Percentiles rank a stretch among this genome's conserved stretches.
Evolutionary conservation across 225 moss, liverwort and hornwort species (phyloP).

Genomic region (Straminergon stramineum): DNA sequence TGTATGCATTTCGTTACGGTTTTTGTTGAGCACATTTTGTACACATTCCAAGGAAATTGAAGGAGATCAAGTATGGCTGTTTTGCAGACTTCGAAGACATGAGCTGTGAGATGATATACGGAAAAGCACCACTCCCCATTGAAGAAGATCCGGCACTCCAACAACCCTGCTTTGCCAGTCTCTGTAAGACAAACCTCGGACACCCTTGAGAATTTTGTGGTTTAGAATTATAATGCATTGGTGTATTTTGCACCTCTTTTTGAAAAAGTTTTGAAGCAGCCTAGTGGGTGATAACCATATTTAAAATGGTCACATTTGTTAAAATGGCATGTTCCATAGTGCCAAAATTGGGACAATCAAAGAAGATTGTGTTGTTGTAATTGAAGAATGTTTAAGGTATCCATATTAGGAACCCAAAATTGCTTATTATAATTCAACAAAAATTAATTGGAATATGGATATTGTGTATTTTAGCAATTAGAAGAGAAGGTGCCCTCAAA

Average conservation of each 20-base stretch:
- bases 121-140: slow-evolving; percentile 41
- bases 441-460: background rate
- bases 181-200: slow-evolving; percentile 37
- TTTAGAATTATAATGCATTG: background rate
- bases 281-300: background rate
- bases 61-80: background rate
- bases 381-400: background rate
- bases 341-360: background rate
- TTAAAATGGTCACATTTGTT: background rate
- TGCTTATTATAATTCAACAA: background rate
- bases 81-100: slow-evolving; percentile 83
- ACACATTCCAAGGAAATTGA: background rate
- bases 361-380: background rate
- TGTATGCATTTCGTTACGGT: no score
- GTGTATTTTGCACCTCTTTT: background rate
- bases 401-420: background rate
- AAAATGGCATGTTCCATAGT: background rate
- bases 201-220: background rate
- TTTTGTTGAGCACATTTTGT: background rate
- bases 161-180: slow-evolving; percentile 66
- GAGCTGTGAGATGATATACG: slow-evolving; percentile 89
- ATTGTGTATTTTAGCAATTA: no score
- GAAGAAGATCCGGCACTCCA: slow-evolving; percentile 68
- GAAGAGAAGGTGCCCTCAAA: background rate
- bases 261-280: background rate